phyloP scores from a whole-genome alignment of 2,329 filamentous ascomycete species.

The Periconia macrospinosa region DNA sequence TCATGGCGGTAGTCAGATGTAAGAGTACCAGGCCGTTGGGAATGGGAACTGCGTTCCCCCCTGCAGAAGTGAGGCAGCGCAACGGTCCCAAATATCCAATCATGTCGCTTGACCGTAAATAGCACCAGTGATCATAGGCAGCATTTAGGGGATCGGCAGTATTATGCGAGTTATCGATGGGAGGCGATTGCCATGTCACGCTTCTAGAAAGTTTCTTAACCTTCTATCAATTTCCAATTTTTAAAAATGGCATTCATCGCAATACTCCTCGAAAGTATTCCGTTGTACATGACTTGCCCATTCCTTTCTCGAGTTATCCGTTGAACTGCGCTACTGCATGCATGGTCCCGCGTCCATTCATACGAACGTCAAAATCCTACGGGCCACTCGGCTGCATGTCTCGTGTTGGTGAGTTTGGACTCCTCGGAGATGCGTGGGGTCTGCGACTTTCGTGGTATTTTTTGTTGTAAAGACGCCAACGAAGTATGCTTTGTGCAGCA shows the following conservation, averaged over 20 bases:
- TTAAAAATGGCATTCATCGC: not conserved
- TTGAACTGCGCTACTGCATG: not conserved
- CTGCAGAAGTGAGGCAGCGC: not conserved
- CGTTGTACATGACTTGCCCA: not conserved
- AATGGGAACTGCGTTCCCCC: too few species aligned
- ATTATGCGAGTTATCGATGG: not conserved
- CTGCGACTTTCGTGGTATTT: too few species aligned
- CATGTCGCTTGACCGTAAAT: not conserved
- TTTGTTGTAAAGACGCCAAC: too few species aligned
- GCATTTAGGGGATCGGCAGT: not conserved
- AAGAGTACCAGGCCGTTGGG: not conserved
- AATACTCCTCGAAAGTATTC: not conserved
- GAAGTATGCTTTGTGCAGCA: too few species aligned
- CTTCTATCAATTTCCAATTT: not conserved
- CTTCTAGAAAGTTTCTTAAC: not conserved
- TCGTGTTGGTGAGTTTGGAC: not conserved
- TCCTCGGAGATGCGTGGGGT: not conserved
- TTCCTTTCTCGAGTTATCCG: not conserved
- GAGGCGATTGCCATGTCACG: not conserved
- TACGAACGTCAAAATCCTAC: not conserved
- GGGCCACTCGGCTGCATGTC: not conserved
- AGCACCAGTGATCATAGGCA: not conserved
- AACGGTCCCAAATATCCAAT: not conserved
- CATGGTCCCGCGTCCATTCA: not conserved
- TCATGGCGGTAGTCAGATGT: not conserved